A percentile compares a stretch with the other conserved stretches of the same genome.
Evolutionary conservation across 768 basidiomycete genomes (phyloP).

Genomic region (Mycena galericulata): DNA sequence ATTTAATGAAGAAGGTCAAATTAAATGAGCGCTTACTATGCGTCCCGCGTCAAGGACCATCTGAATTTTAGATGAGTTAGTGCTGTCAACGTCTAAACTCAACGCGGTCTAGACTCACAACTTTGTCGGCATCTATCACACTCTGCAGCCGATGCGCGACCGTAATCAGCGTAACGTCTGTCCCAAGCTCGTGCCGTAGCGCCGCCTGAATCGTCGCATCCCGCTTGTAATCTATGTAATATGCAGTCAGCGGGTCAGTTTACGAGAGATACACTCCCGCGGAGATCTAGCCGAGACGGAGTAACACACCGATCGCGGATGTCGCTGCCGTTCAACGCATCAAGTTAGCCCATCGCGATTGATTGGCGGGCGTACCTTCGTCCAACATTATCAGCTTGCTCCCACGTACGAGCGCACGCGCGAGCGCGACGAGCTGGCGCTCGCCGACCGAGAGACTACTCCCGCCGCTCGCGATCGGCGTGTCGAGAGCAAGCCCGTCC

Average conservation of each 20-base stretch:
- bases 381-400: constrained; percentile 70
- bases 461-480: constrained; percentile 59
- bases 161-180: constrained; percentile 43
- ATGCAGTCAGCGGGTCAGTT: neutral
- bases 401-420: constrained; percentile 62
- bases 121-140: constrained; percentile 44
- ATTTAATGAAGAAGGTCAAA: neutral
- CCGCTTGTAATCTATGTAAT: constrained; percentile 46
- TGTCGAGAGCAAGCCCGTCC: constrained; percentile 45
- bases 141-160: constrained; percentile 46
- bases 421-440: constrained; percentile 57
- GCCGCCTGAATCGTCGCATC: constrained; percentile 56
- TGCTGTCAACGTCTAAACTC: no score
- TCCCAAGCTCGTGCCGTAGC: constrained; percentile 48
- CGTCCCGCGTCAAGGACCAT: constrained; percentile 58
- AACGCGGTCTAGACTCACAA: constrained; percentile 33
- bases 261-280: neutral
- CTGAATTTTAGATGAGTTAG: constrained; percentile 23
- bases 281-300: neutral
- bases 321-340: constrained; percentile 3
- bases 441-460: constrained; percentile 50
- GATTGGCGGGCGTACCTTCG: constrained; percentile 54
- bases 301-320: constrained; percentile 26
- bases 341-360: neutral
- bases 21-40: constrained; percentile 37